These are phyloP conservation scores for Aspergillus thermomutatus DNA, from an alignment of 2,329 filamentous ascomycete genomes.

Conservation along the genomic window DNA sequence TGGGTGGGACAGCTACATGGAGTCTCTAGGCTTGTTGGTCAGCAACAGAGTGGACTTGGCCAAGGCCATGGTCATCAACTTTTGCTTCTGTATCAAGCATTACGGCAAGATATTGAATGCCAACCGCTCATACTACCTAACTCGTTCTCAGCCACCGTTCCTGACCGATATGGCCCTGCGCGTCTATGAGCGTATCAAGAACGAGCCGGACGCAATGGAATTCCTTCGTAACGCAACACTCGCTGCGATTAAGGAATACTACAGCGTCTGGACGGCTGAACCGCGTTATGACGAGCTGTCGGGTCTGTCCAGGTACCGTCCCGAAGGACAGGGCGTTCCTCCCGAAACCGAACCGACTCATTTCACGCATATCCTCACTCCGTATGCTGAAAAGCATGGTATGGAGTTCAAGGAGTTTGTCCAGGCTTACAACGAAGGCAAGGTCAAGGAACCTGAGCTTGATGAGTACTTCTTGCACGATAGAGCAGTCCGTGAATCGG, in stretches of 20 bases:
- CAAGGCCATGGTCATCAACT: slow-evolving; percentile 93
- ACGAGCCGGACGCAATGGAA: slow-evolving; percentile 73
- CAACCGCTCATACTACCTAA: slow-evolving; percentile 92
- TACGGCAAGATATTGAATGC: slow-evolving; percentile 99
- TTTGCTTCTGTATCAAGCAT: slow-evolving; percentile 96
- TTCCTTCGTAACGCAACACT: slow-evolving; percentile 78
- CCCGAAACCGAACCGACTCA: slow-evolving; percentile 87
- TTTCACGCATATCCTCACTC: slow-evolving; percentile 77
- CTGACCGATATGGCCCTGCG: slow-evolving; percentile 94
- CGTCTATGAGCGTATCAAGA: slow-evolving; percentile 89
- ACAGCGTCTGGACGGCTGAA: slow-evolving; percentile 78
- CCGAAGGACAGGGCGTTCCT: slow-evolving; percentile 78
- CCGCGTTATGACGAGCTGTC: slow-evolving; percentile 75
- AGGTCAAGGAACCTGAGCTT: slow-evolving; percentile 77
- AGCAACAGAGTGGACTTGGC: slow-evolving; percentile 83
- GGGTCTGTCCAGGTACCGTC: slow-evolving; percentile 79
- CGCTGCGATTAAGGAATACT: slow-evolving; percentile 95
- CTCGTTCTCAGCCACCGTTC: slow-evolving; percentile 91
- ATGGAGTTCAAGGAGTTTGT: slow-evolving; percentile 85
- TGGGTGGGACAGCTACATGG: slow-evolving; percentile 99
- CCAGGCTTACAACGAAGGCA: slow-evolving; percentile 75
- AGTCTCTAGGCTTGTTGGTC: slow-evolving; percentile 81
- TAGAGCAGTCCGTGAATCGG: slow-evolving; percentile 90
- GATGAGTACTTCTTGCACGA: slow-evolving; percentile 97
- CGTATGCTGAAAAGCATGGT: slow-evolving; percentile 78